Conservation (phyloP, 164 flowering plant species). For the Macadamia tetraphylla region DNA sequence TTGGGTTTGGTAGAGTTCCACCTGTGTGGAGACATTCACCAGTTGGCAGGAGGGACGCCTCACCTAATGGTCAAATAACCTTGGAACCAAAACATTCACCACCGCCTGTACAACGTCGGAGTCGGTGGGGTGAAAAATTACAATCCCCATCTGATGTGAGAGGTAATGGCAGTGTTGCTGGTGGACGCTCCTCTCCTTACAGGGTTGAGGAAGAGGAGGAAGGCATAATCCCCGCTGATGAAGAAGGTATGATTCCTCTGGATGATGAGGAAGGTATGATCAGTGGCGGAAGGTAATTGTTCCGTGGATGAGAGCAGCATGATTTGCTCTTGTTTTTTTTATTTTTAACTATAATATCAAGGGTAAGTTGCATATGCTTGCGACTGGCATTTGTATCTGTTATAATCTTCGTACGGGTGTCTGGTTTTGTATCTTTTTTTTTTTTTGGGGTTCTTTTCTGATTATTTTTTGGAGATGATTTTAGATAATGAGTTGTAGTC, state of each 20-base stretch:
- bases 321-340: background rate
- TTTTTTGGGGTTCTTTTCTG: background rate
- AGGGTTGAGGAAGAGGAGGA: slow-evolving; percentile 41
- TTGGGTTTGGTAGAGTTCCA: slow-evolving; percentile 18
- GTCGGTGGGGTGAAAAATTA: slow-evolving; percentile 11
- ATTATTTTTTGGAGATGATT: background rate
- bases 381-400: too few species aligned
- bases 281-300: too few species aligned
- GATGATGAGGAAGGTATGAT: background rate
- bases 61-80: slow-evolving; percentile 8
- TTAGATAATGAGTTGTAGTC: too few species aligned
- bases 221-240: slow-evolving; percentile 45
- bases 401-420: too few species aligned
- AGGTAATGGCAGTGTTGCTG: background rate
- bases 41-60: slow-evolving; percentile 10
- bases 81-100: slow-evolving; percentile 13
- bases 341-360: background rate
- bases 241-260: slow-evolving; percentile 14
- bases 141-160: slow-evolving; percentile 14
- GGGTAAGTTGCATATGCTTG: too few species aligned
- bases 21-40: slow-evolving; percentile 11
- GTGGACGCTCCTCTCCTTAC: slow-evolving; percentile 1
- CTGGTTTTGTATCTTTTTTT: too few species aligned
- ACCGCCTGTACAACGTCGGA: slow-evolving; percentile 4
- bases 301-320: too few species aligned